These are phyloP conservation scores for Neofusicoccum ribis DNA, from an alignment of 2,329 filamentous ascomycete species.

Conservation along the genomic window DNA sequence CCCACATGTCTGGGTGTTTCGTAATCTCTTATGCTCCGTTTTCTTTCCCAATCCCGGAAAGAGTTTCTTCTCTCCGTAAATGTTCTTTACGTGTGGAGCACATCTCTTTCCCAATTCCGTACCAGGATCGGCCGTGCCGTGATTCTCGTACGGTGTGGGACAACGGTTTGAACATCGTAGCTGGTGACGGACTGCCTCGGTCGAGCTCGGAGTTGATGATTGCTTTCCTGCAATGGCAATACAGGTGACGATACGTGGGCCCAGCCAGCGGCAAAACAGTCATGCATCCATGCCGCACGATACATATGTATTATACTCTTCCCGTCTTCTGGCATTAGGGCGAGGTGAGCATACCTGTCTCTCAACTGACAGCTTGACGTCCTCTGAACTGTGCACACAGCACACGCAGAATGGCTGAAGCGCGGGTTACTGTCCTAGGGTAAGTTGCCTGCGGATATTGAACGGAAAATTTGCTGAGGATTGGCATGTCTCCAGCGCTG, in stretches of 20 bases:
- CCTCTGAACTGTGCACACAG: background rate
- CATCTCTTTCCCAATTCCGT: too few species aligned
- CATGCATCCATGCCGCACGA: background rate
- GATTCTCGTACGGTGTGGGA: too few species aligned
- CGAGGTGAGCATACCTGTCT: background rate
- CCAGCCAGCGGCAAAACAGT: background rate
- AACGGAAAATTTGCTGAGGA: background rate
- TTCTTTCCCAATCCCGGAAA: too few species aligned
- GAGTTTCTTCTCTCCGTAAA: too few species aligned
- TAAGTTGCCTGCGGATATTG: constrained; percentile 29
- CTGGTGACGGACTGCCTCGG: background rate
- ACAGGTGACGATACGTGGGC: background rate
- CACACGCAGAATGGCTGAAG: constrained; percentile 2
- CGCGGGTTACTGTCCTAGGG: constrained; percentile 51
- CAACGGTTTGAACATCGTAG: background rate
- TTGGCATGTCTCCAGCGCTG: constrained; percentile 51
- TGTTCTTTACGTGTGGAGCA: too few species aligned
- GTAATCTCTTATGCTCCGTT: too few species aligned
- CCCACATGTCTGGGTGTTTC: too few species aligned
- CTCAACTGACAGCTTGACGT: background rate
- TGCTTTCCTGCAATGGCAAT: background rate
- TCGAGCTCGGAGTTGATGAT: background rate
- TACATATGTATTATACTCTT: background rate
- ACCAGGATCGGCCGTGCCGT: too few species aligned
- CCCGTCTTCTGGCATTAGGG: background rate